A percentile compares a stretch with the other conserved stretches of the same genome.
Conservation (phyloP, 495 filamentous ascomycete genomes). For the Aspergillus heteromorphus region DNA sequence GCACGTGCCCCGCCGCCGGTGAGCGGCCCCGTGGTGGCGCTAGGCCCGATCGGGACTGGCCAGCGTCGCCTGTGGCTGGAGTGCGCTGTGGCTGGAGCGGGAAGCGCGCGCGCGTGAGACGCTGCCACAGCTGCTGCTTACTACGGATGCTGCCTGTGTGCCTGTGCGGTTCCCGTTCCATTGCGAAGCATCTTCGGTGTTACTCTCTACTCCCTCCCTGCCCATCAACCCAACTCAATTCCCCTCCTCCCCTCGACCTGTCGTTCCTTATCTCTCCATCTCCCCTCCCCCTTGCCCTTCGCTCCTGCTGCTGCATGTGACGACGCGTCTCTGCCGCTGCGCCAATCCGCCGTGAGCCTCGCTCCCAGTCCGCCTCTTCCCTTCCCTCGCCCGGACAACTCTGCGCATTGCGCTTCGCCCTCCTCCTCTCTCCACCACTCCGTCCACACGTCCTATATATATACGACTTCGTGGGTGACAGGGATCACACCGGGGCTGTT, state of each 20-base stretch:
- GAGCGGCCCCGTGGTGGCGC: too few relatives aligned
- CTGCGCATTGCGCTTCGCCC: constrained; percentile 11
- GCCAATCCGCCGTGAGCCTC: constrained; percentile 1
- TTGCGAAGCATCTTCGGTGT: background rate
- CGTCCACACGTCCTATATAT: too few relatives aligned
- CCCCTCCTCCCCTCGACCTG: background rate
- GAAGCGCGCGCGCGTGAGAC: background rate
- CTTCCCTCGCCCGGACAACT: background rate
- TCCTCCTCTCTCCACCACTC: background rate
- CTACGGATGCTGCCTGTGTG: background rate
- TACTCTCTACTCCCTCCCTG: background rate
- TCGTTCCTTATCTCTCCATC: background rate
- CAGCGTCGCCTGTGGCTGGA: constrained; percentile 5
- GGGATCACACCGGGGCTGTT: background rate
- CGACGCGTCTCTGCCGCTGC: background rate
- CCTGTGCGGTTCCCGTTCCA: background rate
- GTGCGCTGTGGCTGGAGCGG: background rate
- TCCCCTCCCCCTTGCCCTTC: background rate
- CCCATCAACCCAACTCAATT: too few relatives aligned
- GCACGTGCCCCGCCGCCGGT: too few relatives aligned
- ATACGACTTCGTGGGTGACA: constrained; percentile 1
- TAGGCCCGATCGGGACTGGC: too few relatives aligned
- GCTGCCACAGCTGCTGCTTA: background rate
- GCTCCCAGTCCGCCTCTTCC: constrained; percentile 1
- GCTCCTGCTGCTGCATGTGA: background rate